phyloP scores from a whole-genome alignment of 345 rosid species.

The Litchi chinensis region DNA sequence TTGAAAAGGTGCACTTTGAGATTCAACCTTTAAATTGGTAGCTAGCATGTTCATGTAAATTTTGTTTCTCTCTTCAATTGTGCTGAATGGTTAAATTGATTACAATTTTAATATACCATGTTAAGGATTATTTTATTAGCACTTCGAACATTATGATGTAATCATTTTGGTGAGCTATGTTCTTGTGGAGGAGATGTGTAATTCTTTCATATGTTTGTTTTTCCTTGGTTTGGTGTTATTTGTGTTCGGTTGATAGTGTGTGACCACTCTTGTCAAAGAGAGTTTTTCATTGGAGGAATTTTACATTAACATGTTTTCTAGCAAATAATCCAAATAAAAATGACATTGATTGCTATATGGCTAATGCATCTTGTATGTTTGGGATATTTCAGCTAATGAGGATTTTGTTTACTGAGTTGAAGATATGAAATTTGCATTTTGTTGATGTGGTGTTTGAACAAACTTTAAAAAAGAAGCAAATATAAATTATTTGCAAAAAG shows the following conservation, averaged over 20 bases:
- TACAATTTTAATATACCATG: not conserved
- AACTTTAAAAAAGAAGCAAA: too few species aligned
- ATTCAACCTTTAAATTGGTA: not conserved
- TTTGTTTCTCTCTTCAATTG: conserved; percentile 1
- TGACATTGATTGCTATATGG: not conserved
- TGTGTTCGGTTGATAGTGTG: not conserved
- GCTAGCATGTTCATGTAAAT: not conserved
- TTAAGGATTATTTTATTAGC: not conserved
- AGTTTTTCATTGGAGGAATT: not conserved
- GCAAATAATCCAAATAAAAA: not conserved
- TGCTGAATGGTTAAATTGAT: not conserved
- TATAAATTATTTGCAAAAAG: too few species aligned
- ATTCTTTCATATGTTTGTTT: not conserved
- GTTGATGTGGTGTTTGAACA: too few species aligned
- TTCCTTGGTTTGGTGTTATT: not conserved
- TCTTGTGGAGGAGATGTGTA: not conserved
- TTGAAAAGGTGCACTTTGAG: conserved; percentile 67
- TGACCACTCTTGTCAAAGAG: not conserved
- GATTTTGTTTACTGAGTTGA: too few species aligned
- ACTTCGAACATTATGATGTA: not conserved
- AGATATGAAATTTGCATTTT: too few species aligned
- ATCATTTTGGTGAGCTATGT: not conserved
- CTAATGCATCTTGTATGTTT: not conserved
- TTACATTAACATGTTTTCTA: not conserved
- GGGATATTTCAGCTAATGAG: too few species aligned